phyloP scores from a whole-genome alignment of 139 green algal genomes.

The Astrephomene gubernaculifera region DNA sequence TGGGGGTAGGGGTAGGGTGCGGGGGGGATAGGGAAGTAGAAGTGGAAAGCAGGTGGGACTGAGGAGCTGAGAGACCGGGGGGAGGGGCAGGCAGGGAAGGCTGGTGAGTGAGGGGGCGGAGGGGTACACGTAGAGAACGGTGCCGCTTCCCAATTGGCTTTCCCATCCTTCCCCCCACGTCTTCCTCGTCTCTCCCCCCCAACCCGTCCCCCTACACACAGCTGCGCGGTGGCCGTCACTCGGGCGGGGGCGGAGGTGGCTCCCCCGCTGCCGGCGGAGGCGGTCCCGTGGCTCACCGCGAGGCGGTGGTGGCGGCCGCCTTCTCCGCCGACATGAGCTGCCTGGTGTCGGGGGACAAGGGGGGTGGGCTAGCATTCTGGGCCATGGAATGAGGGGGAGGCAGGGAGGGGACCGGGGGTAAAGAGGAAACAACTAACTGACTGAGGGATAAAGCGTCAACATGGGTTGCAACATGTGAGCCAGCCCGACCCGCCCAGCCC shows the following conservation, averaged over 20 bases:
- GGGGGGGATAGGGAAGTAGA: no score
- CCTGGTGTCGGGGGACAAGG: slow-evolving; percentile 52
- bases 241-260: background rate
- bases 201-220: background rate
- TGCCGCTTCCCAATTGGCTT: no score
- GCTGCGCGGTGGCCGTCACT: background rate
- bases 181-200: background rate
- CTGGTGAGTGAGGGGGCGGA: no score
- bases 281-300: slow-evolving; percentile 25
- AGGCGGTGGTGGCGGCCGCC: slow-evolving; percentile 48
- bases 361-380: slow-evolving; percentile 50
- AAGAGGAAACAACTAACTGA: background rate
- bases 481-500: no score
- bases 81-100: no score
- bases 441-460: no score
- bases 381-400: background rate
- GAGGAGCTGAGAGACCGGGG: no score
- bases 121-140: no score
- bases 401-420: no score
- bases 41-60: no score
- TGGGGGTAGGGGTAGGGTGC: background rate
- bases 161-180: no score
- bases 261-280: background rate
- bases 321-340: slow-evolving; percentile 44
- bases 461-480: no score